Base-by-base conservation (phyloP, 2,329 filamentous ascomycete genomes). In the Pyricularia grisea region DNA sequence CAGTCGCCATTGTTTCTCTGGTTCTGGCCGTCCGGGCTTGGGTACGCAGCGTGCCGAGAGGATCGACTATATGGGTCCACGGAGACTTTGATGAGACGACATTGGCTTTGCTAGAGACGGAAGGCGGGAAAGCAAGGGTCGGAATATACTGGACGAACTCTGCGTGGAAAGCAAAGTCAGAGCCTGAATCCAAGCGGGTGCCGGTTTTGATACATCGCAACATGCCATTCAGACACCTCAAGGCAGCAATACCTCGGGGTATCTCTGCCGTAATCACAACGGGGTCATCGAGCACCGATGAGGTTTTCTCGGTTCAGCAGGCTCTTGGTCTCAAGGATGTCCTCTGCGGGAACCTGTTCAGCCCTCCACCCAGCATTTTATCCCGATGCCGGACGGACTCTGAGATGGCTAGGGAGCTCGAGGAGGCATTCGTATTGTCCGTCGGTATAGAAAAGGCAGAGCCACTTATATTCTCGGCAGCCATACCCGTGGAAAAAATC, bases 11-110 rank as follows among this genome's bases (percentile, higher is more conserved):
- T 2, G 2, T n/a, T 7, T n/a, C 42, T 17, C 20, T 55, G 42
- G 20, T 55, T 9, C 9, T 69, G 11, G 68, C 36, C 17, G 31
- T 14, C 20, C 36, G 33, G 28, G 33, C 68, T n/a, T 69, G 68
- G 68, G 61, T 69, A n/a, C 63, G 36, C 31, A n/a, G 9, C 11
- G 61, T 69, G 27, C 60, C 68, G 9, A 20, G 4, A 4, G 36
- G 27, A 17, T 27, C 50, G 10, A 66, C 68, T 20, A 66, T 69
- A n/a, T 69, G 63, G 63, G 14, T 69, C 25, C 68, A 69, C 14
- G 68, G 66, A 17, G 63, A 65, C 11, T 31, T 55, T 0, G 5
- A n/a, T n/a, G 42, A 55, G 17, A n/a, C 7, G 5, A 55, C 42
- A 0, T 10, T 55, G 17, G 17, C 42, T 2, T 9, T n/a, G 0